Evolutionary conservation across 1,139 yeast species (phyloP).

Genomic region (Lodderomyces elongisporus): DNA sequence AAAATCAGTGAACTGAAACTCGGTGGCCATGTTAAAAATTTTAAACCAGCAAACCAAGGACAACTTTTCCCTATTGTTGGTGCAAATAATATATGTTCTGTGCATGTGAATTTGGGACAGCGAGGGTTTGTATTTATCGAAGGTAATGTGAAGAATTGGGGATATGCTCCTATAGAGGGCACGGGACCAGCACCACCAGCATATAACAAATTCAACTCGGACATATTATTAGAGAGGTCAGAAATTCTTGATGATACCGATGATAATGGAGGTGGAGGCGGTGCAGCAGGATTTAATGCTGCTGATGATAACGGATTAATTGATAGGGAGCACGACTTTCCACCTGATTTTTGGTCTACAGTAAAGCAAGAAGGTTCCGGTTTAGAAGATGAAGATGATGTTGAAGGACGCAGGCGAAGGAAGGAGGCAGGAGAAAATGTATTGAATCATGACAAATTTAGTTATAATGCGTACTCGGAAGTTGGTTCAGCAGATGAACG

Average conservation of each 20-base stretch:
- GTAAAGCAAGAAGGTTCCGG: constrained; percentile 12
- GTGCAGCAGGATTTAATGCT: neutral
- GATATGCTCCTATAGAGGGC: constrained; percentile 59
- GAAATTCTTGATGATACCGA: constrained; percentile 46
- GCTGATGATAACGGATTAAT: constrained; percentile 20
- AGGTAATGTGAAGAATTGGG: constrained; percentile 60
- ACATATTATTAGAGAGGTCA: constrained; percentile 49
- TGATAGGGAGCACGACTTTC: constrained; percentile 47
- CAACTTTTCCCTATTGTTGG: constrained; percentile 51
- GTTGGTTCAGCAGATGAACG: constrained; percentile 32
- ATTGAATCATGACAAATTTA: constrained; percentile 27
- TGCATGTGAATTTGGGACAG: constrained; percentile 56
- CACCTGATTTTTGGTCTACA: constrained; percentile 51
- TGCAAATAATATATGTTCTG: constrained; percentile 46
- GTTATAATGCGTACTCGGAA: constrained; percentile 40
- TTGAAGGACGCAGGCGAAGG: constrained; percentile 6
- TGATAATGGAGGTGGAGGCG: too few relatives aligned
- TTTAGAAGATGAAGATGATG: constrained; percentile 1
- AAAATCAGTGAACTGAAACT: constrained; percentile 59
- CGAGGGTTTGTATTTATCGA: constrained; percentile 56
- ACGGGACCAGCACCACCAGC: constrained; percentile 61
- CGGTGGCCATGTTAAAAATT: constrained; percentile 62
- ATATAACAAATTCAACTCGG: constrained; percentile 50
- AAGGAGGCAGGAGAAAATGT: neutral
- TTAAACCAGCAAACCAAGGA: constrained; percentile 33